Base-by-base conservation (phyloP, 148 eudicot species). In the Persicaria tinctoria region DNA sequence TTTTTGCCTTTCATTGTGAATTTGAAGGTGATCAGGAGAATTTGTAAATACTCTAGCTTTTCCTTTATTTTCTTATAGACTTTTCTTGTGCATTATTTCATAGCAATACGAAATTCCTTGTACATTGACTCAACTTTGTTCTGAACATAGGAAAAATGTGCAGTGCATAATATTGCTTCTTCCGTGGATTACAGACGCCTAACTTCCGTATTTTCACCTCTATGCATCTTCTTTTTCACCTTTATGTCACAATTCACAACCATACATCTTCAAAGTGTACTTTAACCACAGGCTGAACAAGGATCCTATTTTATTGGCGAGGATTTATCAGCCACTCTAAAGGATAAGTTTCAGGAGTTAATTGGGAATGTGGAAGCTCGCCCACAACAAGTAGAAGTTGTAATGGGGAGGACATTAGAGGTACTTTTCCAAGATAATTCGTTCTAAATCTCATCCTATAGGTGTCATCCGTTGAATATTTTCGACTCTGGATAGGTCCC, bases 331-430 rank as follows among this genome's bases (percentile, higher is more conserved):
- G 79, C 74, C 59, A 44, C 91, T 81, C 91, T 93, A 53, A 84
- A 82, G 84, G 84, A 83, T 50, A 80, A 85, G 77, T 93, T 91
- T 79, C 80, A 83, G 78, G 74, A 83, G 76, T 75, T 91, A 72
- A 77, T 89, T 45, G 97, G 93, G 77, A 83, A 88, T 63, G 75
- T 83, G 20, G 57, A 60, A 50, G 81, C 91, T 74, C 55, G 51
- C 47, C 84, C 90, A 18, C 89, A 87, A 74, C 93, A 89, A 78
- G 97, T 89, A 71, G 98, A 91, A 85, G 98, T 93, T 74, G 91
- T 93, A 68, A 93, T 93, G 98, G 97, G 98, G 70, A 93, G 98
- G 80, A 93, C 80, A 80, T 71, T 91, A 70, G 83, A 82, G 89
- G 98, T 94, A 79, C 20, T 63, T 54, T n/a, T 59, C 63, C 45